phyloP scores from a whole-genome alignment of 768 basidiomycete species.

The Calvatia gigantea region DNA sequence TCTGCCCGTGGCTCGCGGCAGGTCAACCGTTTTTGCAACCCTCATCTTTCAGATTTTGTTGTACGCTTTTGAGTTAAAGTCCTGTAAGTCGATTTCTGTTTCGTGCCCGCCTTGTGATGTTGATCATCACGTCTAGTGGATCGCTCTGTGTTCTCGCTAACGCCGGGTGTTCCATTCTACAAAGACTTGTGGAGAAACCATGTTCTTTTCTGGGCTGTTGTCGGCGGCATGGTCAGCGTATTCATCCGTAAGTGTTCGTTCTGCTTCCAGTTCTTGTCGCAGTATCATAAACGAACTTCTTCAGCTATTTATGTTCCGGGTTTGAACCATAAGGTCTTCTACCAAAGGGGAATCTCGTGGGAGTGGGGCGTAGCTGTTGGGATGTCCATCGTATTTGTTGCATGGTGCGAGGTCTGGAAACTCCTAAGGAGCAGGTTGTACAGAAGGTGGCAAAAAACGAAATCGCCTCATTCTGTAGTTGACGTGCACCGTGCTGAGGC shows the following conservation, averaged over 20 bases:
- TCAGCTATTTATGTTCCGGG: conserved; percentile 35
- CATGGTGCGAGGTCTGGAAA: conserved; percentile 39
- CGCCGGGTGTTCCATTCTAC: conserved; percentile 30
- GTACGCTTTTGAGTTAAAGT: conserved; percentile 34
- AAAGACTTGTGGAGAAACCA: conserved; percentile 34
- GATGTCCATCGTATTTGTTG: conserved; percentile 32
- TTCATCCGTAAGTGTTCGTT: conserved; percentile 29
- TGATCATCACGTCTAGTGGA: conserved; percentile 25
- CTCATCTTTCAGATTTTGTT: conserved; percentile 35
- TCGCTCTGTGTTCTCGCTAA: conserved; percentile 33
- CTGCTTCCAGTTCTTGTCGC: not conserved
- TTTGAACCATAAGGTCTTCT: conserved; percentile 34
- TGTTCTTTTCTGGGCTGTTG: conserved; percentile 30
- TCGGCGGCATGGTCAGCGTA: conserved; percentile 33
- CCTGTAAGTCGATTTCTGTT: conserved; percentile 23
- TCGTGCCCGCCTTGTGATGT: not conserved
- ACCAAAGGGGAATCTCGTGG: conserved; percentile 34
- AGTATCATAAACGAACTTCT: not conserved
- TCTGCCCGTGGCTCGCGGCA: conserved; percentile 32
- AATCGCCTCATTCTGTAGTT: no score
- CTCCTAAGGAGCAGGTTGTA: conserved; percentile 26
- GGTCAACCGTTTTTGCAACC: conserved; percentile 35
- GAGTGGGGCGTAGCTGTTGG: conserved; percentile 37
- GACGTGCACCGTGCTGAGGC: no score
- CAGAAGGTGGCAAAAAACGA: conserved; percentile 21